Base-by-base conservation (phyloP, 768 basidiomycete genomes). In the Peribolospora kevripleyi region DNA sequence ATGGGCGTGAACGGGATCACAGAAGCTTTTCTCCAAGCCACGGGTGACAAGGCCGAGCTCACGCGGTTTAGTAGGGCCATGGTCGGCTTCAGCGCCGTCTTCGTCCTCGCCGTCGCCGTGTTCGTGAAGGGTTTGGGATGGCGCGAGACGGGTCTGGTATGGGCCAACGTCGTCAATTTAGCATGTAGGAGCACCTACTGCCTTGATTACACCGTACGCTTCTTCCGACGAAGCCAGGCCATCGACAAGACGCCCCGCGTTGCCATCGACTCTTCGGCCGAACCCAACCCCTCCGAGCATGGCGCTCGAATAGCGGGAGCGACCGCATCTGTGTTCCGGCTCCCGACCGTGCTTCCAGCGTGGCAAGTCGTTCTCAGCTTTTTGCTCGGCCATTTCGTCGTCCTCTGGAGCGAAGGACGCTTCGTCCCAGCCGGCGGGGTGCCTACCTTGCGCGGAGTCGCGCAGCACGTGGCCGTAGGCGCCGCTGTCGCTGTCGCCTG, bases 1-100 rank as follows among this genome's bases (percentile, higher is more conserved):
- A 74, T 98, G 62, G 82, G 82, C 5, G 68, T 86, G 60, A 98
- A 98, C 64, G 93, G 93, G 2, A 76, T 84, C 0, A 69, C 91
- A 13, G 93, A 98, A 65, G 85, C 90, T 0, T 90, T 93, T 66
- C 73, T 91, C 60, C 77, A 82, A 3, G 81, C 84, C 54, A 78
- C 80, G 2, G 83, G 86, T 1, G 71, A 73, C 2, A 72, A 80
- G 0, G 61, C 66, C 1, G 80, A 88, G 65, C 68, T 98, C 7
- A 75, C 70, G 49, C 65, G 64, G 6, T 87, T 91, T 66, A 62
- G 60, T 47, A 76, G 75, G 48, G 84, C 80, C 77, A 83, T 97
- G 80, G 71, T 79, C n/a, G 69, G 65, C 0, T 86, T 82, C 65
- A 85, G 85, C 0, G 64, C 70, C 1, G 67, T 75, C 1, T 91